Base-by-base conservation (phyloP, 257 asterid genomes). In the Verbena officinalis region DNA sequence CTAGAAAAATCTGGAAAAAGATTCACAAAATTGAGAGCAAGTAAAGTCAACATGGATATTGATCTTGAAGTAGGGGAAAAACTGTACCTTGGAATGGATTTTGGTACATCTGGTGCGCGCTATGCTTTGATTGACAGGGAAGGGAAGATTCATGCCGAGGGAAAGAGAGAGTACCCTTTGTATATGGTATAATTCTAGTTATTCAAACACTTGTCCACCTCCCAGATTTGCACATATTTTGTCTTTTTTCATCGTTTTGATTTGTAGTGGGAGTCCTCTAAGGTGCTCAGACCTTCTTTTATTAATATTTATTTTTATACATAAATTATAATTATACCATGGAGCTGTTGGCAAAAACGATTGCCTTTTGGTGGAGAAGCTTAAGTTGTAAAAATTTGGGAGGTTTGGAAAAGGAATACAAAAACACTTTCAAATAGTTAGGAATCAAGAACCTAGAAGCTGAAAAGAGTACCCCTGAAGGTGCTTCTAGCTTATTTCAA, bases 51-150 rank as follows among this genome's bases (percentile, higher is more conserved):
- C 24, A 75, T 59, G 69, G 73, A 64, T 16, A 53, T 23, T 62
- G 71, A 71, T 65, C 43, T 67, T 54, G 72, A 73, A 64, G 71
- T 4, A 1, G 81, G 67, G 70, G 73, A 77, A 67, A 52, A 68
- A 76, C 91, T 88, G 65, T 91, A 88, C 80, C 94, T 91, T 31
- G 98, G 98, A 39, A 84, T 91, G 95, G 96, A 91, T 62, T 91
- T 91, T 65, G 98, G 98, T 58, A 91, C 98, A 3, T 88, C 98
- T 4, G 98, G 98, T 62, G 98, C 96, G 71, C 88, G 96, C 33
- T 88, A 79, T 63, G 81, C 94, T 48, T 57, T 88, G 59, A 84
- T 91, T 60, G 88, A 86, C 67, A 65, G 74, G 39, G 80, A 81
- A 57, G 94, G 91, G 42, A 36, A 30, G 39, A 71, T 88, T 30